Evolutionary conservation across 192 early-diverging fungal genomes (phyloP), one percentile per base, ranked within the genome.

Genomic region (Umbelopsis ramanniana): DNA sequence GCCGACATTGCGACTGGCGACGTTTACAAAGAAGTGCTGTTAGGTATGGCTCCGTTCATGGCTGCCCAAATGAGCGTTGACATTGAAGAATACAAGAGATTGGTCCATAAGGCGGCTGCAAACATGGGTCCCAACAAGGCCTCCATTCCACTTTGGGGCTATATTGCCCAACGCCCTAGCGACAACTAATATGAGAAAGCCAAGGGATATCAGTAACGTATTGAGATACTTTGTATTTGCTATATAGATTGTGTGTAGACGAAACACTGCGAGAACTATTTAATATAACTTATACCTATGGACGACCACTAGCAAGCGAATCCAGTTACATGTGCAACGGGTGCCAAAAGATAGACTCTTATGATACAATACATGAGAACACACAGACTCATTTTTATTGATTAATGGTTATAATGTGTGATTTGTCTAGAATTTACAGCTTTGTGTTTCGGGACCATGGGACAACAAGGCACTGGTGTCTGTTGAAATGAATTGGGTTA

Each of bases 361-460:
- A n/a, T 54, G 11, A 22, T 6, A 29, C 23, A 26, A 8, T 26
- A 53, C 24, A 53, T 17, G 24, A 52, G 40, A 43, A 43, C 11
- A 12, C 40, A 11, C 8, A 43, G 3, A 4, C 40, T 43, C 40
- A 11, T 4, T 4, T 12, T 43, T 11, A 7, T 43, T 43, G 6
- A 11, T 43, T 43, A 43, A 43, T 43, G 6, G 11, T 43, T 12
- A 43, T 12, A 43, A 43, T 43, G 48, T 19, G 6, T 12, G 2
- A 57, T 15, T 26, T 3, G 1, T 38, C 33, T 63, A 63, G 2
- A 63, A 19, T 63, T 63, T 63, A 35, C 14, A 50, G 33, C 57
- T 63, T 63, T 26, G 57, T 63, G 19, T 68, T 68, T 46, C 67
- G 38, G n/a, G 43, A 22, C 67, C 67, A 68, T 7, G 67, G 67